Evolutionary conservation across 257 asterid genomes (phyloP).

Genomic region (Solanum sparsipilum): DNA sequence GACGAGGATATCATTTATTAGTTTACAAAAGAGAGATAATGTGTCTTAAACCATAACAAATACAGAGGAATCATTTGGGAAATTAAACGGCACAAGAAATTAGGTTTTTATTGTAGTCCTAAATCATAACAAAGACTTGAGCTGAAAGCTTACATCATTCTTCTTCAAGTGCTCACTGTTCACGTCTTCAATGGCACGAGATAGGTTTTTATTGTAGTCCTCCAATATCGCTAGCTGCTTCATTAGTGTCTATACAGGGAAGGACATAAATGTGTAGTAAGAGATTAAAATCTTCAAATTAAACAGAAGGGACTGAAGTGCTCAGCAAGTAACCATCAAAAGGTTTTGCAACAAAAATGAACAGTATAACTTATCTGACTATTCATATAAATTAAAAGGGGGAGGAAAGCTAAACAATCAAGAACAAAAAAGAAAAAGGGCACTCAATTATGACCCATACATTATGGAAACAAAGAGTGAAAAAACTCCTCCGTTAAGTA

Average conservation of each 20-base stretch:
- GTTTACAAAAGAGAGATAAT: background rate
- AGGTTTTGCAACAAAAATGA: background rate
- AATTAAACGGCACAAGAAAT: background rate
- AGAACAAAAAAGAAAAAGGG: background rate
- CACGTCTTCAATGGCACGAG: conserved; percentile 89
- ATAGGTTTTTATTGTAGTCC: conserved; percentile 76
- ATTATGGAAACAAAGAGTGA: background rate
- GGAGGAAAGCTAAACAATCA: background rate
- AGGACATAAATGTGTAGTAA: background rate
- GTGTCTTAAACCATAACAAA: background rate
- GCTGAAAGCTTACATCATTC: conserved; percentile 49
- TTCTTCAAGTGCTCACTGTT: conserved; percentile 87
- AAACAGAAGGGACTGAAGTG: background rate
- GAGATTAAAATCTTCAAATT: background rate
- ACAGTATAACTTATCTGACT: background rate
- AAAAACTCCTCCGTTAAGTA: background rate
- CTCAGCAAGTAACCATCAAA: background rate
- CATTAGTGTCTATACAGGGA: conserved; percentile 54
- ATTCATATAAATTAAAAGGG: background rate
- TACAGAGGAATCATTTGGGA: background rate
- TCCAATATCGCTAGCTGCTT: conserved; percentile 97
- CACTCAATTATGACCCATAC: background rate
- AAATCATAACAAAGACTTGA: background rate
- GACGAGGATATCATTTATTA: background rate
- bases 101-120: background rate